A percentile compares a stretch with the other conserved stretches of the same genome.
phyloP scores from a whole-genome alignment of 805 yeast genomes.

The Barnettozyma pratensis region DNA sequence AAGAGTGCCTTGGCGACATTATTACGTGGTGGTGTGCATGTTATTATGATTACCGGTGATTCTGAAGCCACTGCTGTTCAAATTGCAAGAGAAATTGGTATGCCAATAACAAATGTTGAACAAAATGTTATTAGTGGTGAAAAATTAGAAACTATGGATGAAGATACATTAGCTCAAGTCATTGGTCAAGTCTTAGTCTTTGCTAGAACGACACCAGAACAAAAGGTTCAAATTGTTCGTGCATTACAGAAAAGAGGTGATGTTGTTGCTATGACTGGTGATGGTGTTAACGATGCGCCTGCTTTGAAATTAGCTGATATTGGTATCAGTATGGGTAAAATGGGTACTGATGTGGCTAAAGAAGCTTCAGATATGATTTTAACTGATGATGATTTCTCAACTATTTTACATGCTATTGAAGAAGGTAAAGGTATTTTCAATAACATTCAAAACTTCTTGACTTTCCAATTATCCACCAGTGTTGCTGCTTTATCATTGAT shows the following conservation, averaged over 20 bases:
- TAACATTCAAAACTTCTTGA: conserved; percentile 90
- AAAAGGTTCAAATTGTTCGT: conserved; percentile 82
- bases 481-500: conserved; percentile 91
- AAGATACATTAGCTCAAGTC: conserved; percentile 65
- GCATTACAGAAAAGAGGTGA: conserved; percentile 90
- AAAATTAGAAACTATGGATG: conserved; percentile 67
- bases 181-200: conserved; percentile 82
- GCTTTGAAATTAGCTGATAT: conserved; percentile 93
- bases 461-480: conserved; percentile 93
- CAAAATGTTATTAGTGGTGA: conserved; percentile 81
- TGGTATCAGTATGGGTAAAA: conserved; percentile 89
- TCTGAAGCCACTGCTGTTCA: conserved; percentile 80
- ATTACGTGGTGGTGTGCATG: conserved; percentile 90
- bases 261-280: conserved; percentile 99
- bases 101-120: conserved; percentile 62
- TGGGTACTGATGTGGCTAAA: conserved; percentile 97
- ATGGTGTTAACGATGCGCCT: conserved; percentile 99
- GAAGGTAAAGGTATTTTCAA: conserved; percentile 97
- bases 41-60: conserved; percentile 98
- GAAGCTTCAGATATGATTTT: conserved; percentile 98
- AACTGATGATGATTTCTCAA: conserved; percentile 94
- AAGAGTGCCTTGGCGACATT: conserved; percentile 66
- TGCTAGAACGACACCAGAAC: conserved; percentile 95
- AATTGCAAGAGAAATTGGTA: conserved; percentile 87
- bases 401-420: conserved; percentile 87